A percentile compares a stretch with the other conserved stretches of the same genome.
Conservation (phyloP, 2,329 filamentous ascomycete genomes). For the Catunica adiposa region DNA sequence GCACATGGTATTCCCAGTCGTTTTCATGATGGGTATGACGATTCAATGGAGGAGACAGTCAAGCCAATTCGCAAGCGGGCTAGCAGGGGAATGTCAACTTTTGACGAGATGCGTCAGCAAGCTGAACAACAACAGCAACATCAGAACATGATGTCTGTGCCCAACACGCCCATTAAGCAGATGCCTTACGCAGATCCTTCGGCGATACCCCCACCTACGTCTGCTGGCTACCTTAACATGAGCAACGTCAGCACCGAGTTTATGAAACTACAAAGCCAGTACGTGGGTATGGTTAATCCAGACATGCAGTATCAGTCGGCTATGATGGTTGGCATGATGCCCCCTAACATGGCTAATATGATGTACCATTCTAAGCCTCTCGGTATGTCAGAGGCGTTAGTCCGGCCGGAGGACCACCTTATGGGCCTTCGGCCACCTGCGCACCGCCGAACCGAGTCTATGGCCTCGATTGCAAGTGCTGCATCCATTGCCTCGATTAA, state of each 20-base stretch:
- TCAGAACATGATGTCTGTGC: conserved; percentile 7
- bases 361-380: conserved; percentile 10
- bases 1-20: conserved; percentile 18
- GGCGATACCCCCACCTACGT: conserved; percentile 25
- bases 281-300: conserved; percentile 2
- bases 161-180: conserved; percentile 17
- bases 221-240: conserved; percentile 40
- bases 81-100: conserved; percentile 33
- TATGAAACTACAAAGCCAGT: conserved; percentile 21
- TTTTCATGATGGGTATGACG: conserved; percentile 45
- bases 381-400: not conserved
- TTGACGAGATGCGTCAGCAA: conserved; percentile 42
- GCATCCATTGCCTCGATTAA: conserved; percentile 46
- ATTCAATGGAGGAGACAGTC: conserved; percentile 50
- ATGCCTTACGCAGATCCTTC: conserved; percentile 31
- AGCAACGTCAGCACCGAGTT: conserved; percentile 31
- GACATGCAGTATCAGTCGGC: conserved; percentile 12
- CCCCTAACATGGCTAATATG: conserved; percentile 5
- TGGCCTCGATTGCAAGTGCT: conserved; percentile 40
- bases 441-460: conserved; percentile 42
- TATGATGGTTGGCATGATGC: conserved; percentile 14
- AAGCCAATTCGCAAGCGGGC: conserved; percentile 34
- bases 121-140: conserved; percentile 27
- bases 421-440: conserved; percentile 16
- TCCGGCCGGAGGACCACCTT: not conserved